phyloP scores from a whole-genome alignment of 306 rosid genomes.

The Ochetophila trinervis region DNA sequence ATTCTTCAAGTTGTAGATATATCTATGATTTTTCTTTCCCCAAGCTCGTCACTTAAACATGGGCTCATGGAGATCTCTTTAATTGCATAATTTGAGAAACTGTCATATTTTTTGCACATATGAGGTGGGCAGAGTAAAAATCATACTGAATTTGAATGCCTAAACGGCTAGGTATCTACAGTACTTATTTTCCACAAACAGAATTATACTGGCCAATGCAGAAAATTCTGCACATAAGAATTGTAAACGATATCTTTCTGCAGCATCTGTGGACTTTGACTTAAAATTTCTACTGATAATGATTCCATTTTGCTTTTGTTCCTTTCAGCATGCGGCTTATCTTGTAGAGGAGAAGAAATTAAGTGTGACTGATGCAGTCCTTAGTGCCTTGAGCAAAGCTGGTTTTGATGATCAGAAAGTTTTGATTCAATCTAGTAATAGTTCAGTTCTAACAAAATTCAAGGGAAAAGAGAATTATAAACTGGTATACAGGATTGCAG shows the following conservation, averaged over 20 bases:
- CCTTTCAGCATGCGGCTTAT: conserved; percentile 75
- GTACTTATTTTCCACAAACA: not conserved
- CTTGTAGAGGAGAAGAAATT: conserved; percentile 51
- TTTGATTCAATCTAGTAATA: conserved; percentile 71
- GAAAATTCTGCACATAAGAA: not conserved
- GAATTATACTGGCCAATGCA: too few relatives aligned
- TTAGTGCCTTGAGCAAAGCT: conserved; percentile 53
- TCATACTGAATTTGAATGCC: not conserved
- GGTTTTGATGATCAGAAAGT: conserved; percentile 64
- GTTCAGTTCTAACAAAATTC: conserved; percentile 63
- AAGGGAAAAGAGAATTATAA: conserved; percentile 54
- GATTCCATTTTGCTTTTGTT: not conserved
- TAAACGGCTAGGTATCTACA: not conserved
- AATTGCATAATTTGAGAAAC: too few relatives aligned
- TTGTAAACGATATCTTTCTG: not conserved
- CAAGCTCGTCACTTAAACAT: too few relatives aligned
- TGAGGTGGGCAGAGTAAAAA: too few relatives aligned
- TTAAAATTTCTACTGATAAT: not conserved
- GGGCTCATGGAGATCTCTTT: too few relatives aligned
- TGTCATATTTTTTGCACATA: too few relatives aligned
- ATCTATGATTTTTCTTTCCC: too few relatives aligned
- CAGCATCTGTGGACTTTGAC: not conserved
- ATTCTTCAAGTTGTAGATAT: too few relatives aligned
- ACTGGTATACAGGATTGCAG: conserved; percentile 65
- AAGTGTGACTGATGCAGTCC: conserved; percentile 53